Evolutionary conservation across 169 alveolate species (phyloP).

Genomic region (Eimeria brunetti): DNA sequence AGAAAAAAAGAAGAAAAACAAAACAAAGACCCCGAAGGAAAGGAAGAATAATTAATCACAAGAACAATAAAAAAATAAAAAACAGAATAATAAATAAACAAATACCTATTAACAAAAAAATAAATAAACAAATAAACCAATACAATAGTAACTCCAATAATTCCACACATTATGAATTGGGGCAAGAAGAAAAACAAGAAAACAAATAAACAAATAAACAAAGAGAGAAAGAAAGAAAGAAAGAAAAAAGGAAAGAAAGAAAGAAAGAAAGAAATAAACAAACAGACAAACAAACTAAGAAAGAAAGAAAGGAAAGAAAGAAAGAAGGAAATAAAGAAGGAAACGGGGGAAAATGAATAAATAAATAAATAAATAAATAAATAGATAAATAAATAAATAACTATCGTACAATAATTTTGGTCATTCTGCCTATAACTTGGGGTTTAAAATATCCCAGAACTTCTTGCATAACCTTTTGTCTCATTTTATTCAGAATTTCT

Average conservation of each 20-base stretch:
- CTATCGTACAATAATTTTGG: background rate
- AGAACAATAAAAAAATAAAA: background rate
- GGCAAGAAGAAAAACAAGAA: background rate
- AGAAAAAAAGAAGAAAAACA: background rate
- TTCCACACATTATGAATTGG: background rate
- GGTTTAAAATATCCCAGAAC: constrained; percentile 39
- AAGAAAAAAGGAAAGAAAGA: background rate
- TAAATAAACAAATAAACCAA: too few species aligned
- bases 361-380: too few species aligned
- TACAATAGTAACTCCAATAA: background rate
- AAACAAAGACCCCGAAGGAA: background rate
- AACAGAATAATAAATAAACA: too few species aligned
- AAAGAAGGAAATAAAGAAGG: too few species aligned
- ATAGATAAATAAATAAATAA: too few species aligned
- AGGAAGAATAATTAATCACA: background rate
- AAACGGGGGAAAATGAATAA: too few species aligned
- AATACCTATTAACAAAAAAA: too few species aligned
- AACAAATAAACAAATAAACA: too few species aligned
- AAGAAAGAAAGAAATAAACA: background rate
- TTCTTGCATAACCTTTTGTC: constrained; percentile 31
- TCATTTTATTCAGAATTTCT: constrained; percentile 32
- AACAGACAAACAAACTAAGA: too few species aligned
- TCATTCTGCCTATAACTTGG: constrained; percentile 43
- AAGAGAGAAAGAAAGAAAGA: background rate
- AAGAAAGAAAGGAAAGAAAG: too few species aligned